Conservation (phyloP, 1,284 basidiomycete genomes). For the Caloboletus firmus region DNA sequence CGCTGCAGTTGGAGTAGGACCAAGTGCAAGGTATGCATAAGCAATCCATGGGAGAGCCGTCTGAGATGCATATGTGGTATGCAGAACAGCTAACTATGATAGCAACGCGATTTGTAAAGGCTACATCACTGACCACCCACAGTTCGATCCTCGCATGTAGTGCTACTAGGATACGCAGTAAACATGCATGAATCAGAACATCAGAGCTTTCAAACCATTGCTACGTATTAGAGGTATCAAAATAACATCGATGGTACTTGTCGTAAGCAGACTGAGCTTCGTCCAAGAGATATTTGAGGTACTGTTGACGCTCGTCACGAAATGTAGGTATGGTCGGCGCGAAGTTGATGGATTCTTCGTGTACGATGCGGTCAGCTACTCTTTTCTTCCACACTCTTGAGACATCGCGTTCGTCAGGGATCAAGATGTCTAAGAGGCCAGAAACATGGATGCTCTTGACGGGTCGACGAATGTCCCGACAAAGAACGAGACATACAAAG, state of each 20-base stretch:
- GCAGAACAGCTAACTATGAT: too few relatives aligned
- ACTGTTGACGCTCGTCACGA: conserved; percentile 11
- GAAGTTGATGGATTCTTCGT: conserved; percentile 16
- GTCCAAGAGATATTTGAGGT: conserved; percentile 16
- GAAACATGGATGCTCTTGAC: conserved; percentile 9
- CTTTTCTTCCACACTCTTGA: conserved; percentile 21
- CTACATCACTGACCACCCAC: too few relatives aligned
- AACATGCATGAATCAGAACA: too few relatives aligned
- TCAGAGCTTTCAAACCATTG: too few relatives aligned
- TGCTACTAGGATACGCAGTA: too few relatives aligned
- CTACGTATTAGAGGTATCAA: background rate
- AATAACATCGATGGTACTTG: background rate
- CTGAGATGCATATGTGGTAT: too few relatives aligned
- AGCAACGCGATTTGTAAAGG: too few relatives aligned
- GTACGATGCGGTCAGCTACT: conserved; percentile 18
- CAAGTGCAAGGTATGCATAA: too few relatives aligned
- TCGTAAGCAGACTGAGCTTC: conserved; percentile 13
- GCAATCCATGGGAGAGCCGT: too few relatives aligned
- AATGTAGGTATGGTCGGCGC: conserved; percentile 22
- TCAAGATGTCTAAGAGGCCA: conserved; percentile 14
- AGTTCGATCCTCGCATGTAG: too few relatives aligned
- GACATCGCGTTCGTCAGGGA: conserved; percentile 17
- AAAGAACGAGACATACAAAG: conserved; percentile 18
- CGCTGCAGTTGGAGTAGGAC: too few relatives aligned
- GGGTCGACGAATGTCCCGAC: conserved; percentile 13